Evolutionary conservation across 345 rosid genomes (phyloP).

Genomic region (Gossypium turneri): DNA sequence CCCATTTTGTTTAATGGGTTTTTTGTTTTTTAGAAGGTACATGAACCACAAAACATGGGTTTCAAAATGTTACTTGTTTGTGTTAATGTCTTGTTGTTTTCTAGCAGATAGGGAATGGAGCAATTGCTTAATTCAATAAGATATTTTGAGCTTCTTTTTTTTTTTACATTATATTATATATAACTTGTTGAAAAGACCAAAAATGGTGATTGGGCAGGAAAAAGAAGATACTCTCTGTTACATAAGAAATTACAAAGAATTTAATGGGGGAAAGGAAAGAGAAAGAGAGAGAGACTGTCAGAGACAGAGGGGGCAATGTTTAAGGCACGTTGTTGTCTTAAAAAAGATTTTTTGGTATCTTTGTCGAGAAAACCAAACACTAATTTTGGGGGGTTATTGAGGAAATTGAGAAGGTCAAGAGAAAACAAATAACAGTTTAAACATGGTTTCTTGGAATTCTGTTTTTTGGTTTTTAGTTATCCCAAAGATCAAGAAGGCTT

Average conservation of each 20-base stretch:
- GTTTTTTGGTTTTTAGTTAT: too few relatives aligned
- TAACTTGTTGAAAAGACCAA: neutral
- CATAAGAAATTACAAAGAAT: neutral
- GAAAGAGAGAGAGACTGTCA: neutral
- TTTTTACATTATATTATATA: neutral
- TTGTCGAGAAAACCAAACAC: constrained; percentile 26
- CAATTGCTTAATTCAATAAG: constrained; percentile 4
- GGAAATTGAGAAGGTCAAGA: too few relatives aligned
- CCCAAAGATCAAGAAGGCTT: too few relatives aligned
- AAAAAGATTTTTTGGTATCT: constrained; percentile 26
- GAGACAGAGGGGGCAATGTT: neutral
- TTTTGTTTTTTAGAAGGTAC: neutral
- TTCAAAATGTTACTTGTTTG: constrained; percentile 13
- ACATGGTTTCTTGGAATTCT: too few relatives aligned
- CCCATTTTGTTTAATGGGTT: neutral
- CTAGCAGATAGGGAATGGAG: constrained; percentile 10
- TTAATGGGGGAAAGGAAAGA: constrained; percentile 24
- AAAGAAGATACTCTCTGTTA: neutral
- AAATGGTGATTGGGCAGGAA: constrained; percentile 19
- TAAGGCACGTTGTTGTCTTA: constrained; percentile 31
- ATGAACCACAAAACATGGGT: constrained; percentile 21
- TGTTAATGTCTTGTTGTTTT: constrained; percentile 12
- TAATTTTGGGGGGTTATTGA: neutral
- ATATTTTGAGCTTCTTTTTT: too few relatives aligned
- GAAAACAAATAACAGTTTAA: too few relatives aligned